phyloP scores from a whole-genome alignment of 164 flowering plant species.

The Umbilicus rupestris region DNA sequence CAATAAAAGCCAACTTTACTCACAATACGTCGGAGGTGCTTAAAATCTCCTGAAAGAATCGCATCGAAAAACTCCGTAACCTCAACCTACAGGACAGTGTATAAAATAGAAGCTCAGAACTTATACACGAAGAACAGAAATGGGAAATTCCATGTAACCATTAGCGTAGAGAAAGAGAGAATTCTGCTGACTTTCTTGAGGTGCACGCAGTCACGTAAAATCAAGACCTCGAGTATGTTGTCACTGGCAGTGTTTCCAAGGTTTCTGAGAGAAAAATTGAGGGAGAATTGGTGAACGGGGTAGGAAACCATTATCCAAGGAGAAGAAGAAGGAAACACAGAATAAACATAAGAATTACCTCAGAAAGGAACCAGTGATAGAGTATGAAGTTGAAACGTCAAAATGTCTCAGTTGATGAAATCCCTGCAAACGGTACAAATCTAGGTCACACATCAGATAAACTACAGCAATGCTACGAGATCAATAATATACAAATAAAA shows the following conservation, averaged over 20 bases:
- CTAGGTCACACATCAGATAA: not conserved
- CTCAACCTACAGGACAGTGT: constrained; percentile 40
- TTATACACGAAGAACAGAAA: not conserved
- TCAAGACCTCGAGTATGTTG: constrained; percentile 49
- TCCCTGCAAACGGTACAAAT: constrained; percentile 42
- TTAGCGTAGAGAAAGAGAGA: not conserved
- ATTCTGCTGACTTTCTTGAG: constrained; percentile 53
- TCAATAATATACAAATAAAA: no score
- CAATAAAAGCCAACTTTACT: constrained; percentile 18
- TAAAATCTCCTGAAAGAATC: constrained; percentile 59
- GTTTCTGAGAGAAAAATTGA: constrained; percentile 28
- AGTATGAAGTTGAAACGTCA: constrained; percentile 79
- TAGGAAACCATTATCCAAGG: not conserved
- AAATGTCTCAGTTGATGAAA: constrained; percentile 50
- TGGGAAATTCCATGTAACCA: not conserved
- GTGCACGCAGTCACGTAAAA: constrained; percentile 87
- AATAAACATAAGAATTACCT: constrained; percentile 29
- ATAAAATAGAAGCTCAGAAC: not conserved
- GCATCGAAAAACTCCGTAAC: constrained; percentile 48
- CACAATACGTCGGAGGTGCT: constrained; percentile 62
- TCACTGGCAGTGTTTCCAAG: constrained; percentile 44
- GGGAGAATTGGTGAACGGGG: no score
- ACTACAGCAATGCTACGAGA: not conserved
- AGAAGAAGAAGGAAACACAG: not conserved
- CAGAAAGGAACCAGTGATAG: constrained; percentile 66